Conservation (phyloP, 192 early-diverging fungal genomes). For the Umbelopsis sp. region DNA sequence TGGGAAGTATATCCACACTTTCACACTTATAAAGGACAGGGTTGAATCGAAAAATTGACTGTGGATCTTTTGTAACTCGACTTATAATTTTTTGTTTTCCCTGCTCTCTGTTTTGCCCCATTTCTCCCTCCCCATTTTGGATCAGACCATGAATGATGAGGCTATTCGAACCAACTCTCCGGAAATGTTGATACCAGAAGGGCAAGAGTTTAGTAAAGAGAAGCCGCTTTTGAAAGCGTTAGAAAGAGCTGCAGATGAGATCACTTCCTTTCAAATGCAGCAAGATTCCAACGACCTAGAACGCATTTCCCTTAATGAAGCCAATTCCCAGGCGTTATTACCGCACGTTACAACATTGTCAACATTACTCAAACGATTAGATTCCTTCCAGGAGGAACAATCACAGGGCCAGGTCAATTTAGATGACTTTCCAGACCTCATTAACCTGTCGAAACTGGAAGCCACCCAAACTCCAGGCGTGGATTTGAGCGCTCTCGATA, state of each 20-base stretch:
- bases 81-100: neutral
- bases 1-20: no score
- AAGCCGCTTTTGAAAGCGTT: neutral
- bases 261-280: neutral
- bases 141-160: constrained; percentile 10
- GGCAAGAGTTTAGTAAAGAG: neutral
- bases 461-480: neutral
- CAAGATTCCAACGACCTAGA: neutral
- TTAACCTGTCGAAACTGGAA: neutral
- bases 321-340: neutral
- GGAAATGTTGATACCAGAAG: neutral
- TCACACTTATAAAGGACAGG: no score
- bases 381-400: neutral
- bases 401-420: neutral
- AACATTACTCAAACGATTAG: neutral
- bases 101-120: neutral
- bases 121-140: constrained; percentile 1
- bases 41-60: no score
- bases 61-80: neutral
- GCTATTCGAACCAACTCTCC: neutral
- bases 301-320: neutral
- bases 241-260: neutral
- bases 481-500: neutral
- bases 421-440: constrained; percentile 6
- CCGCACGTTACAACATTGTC: neutral